Percentiles rank a stretch among this genome's conserved stretches.
These are phyloP conservation scores for Salix arbutifolia DNA, from an alignment of 345 rosid species.

Conservation along the genomic window DNA sequence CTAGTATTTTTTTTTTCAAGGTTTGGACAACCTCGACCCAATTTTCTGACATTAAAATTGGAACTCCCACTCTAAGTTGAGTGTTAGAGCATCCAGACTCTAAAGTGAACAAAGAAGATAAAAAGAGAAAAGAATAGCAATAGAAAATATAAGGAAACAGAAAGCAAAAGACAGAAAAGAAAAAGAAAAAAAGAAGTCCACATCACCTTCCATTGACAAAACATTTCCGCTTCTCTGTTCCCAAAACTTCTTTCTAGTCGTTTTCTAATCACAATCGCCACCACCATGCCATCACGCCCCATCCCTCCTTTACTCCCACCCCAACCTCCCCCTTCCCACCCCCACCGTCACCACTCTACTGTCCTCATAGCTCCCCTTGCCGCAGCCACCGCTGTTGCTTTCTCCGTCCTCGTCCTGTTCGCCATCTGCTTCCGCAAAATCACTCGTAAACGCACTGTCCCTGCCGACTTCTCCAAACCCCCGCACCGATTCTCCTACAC, in stretches of 20 bases:
- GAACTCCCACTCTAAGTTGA: no score
- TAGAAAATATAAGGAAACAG: background rate
- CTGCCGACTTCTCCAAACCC: constrained; percentile 36
- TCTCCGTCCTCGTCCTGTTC: constrained; percentile 42
- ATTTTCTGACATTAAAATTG: no score
- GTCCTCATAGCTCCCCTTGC: constrained; percentile 37
- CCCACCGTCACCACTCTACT: constrained; percentile 27
- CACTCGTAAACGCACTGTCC: constrained; percentile 69
- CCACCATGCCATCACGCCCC: constrained; percentile 47
- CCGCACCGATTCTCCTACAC: constrained; percentile 69
- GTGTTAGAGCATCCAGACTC: background rate
- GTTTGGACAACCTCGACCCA: no score
- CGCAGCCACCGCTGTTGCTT: constrained; percentile 39
- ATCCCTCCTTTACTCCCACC: constrained; percentile 18
- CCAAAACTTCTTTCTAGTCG: background rate
- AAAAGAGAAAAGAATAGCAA: background rate
- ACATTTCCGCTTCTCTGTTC: background rate
- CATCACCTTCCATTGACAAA: background rate
- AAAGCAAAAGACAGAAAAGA: background rate
- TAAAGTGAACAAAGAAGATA: background rate
- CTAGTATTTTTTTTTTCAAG: no score
- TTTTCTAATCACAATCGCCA: background rate
- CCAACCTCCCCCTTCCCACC: constrained; percentile 7
- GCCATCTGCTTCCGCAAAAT: constrained; percentile 62
- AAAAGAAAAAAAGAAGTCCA: background rate